Evolutionary conservation across 306 rosid genomes (phyloP).

Genomic region (Pyrus bretschneideri): DNA sequence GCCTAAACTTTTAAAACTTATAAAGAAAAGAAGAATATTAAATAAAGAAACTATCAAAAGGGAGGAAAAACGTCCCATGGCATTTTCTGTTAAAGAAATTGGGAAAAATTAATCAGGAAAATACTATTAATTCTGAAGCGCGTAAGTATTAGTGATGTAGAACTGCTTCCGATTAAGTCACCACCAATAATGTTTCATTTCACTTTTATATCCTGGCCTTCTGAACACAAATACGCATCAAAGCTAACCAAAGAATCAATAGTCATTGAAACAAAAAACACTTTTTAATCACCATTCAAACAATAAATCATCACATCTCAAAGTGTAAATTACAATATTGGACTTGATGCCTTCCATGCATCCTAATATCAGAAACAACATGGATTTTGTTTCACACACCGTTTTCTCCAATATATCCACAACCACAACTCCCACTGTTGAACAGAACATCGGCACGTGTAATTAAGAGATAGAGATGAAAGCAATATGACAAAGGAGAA

Average conservation of each 20-base stretch:
- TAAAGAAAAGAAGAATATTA: not conserved
- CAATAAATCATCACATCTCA: not conserved
- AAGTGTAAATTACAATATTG: not conserved
- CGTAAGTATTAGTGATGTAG: not conserved
- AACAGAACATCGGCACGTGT: constrained; percentile 4
- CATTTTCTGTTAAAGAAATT: not conserved
- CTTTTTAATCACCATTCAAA: not conserved
- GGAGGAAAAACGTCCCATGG: not conserved
- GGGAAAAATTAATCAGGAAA: not conserved
- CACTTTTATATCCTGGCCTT: not conserved
- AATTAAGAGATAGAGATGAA: not conserved
- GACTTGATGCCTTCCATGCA: not conserved
- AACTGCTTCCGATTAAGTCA: not conserved
- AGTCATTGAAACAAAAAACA: not conserved
- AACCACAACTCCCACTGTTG: not conserved
- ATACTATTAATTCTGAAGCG: not conserved
- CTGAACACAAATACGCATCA: not conserved
- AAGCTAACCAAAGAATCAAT: not conserved
- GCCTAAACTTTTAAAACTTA: not conserved
- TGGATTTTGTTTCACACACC: not conserved
- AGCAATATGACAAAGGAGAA: not conserved
- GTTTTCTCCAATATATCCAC: not conserved
- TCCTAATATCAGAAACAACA: not conserved
- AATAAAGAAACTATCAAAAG: not conserved
- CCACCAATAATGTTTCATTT: not conserved